These are phyloP conservation scores for Dothistroma pini DNA, from an alignment of 2,329 filamentous ascomycete species.

Conservation along the genomic window DNA sequence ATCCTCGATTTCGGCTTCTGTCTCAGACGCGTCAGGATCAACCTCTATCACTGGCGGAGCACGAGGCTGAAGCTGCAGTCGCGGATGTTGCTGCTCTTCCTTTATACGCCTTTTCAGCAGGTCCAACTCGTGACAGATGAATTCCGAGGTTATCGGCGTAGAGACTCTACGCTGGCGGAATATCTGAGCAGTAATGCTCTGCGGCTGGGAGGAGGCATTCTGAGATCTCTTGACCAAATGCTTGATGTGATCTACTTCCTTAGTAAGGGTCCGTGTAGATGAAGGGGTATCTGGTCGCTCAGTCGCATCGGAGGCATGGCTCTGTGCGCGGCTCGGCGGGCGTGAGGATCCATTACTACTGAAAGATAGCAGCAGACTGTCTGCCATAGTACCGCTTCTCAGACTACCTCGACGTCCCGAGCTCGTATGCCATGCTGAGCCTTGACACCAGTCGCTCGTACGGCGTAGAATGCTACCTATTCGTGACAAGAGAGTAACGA, in stretches of 20 bases:
- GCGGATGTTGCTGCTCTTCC: constrained; percentile 20
- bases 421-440: not conserved
- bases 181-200: constrained; percentile 28
- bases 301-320: constrained; percentile 13
- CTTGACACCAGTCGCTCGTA: not conserved
- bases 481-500: not conserved
- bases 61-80: not conserved
- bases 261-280: constrained; percentile 16
- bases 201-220: constrained; percentile 15
- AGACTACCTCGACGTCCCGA: not conserved
- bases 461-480: not conserved
- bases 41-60: constrained; percentile 6
- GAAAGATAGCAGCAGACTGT: constrained; percentile 2
- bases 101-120: constrained; percentile 32
- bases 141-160: constrained; percentile 17
- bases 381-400: not conserved
- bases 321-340: constrained; percentile 13
- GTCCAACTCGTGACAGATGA: constrained; percentile 30
- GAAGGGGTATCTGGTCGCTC: constrained; percentile 13
- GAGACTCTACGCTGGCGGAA: constrained; percentile 23
- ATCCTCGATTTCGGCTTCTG: constrained; percentile 31
- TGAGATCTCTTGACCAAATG: constrained; percentile 23
- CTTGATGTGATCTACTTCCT: constrained; percentile 31
- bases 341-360: constrained; percentile 6
- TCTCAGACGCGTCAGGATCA: constrained; percentile 20